Base-by-base conservation (phyloP, 345 rosid genomes). In the Clarkia xantiana region DNA sequence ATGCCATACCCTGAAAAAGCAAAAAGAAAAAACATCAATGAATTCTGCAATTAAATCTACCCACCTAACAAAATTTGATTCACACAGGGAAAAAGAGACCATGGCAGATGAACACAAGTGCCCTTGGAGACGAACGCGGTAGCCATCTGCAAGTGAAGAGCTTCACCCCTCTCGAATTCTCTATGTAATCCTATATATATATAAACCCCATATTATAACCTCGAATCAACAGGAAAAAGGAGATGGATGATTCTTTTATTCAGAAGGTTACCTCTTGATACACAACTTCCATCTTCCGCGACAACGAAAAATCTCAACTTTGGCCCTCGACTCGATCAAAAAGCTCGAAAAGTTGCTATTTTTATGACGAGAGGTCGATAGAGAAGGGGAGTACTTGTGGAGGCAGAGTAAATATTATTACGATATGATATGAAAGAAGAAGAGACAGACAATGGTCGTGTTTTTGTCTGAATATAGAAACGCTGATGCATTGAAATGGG, bases 81-180 rank as follows among this genome's bases (percentile, higher is more conserved):
- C 36, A 19, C n/a, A 45, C 6, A 18, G 11, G 13, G 0, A 39
- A 5, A 5, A 47, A 49, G 39, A 11, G 49, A 83, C 98, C 96
- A 60, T 91, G 98, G 67, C 98, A 91, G 54, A 91, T 79, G 73
- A 91, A 91, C 55, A 91, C 82, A 10, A 91, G 81, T 42, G 94
- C 93, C 45, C 65, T 80, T 11, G 96, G 80, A 63, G 93, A 63
- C 40, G 93, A 69, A 49, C 59, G 53, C 1, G 94, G 95, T 71
- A 84, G 8, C 98, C 96, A 86, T 76, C 77, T 75, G 60, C 96
- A 91, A 62, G 90, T 78, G 36, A 84, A 86, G 20, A 81, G 72
- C 78, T 69, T 56, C 23, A 78, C 77, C 57, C 80, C 95, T 70
- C 87, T 76, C 17, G 94, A 76, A 64, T 77, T 91, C 74, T 47